A percentile compares a stretch with the other conserved stretches of the same genome.
phyloP scores from a whole-genome alignment of 345 rosid genomes.

The Rhodamnia rubescens region DNA sequence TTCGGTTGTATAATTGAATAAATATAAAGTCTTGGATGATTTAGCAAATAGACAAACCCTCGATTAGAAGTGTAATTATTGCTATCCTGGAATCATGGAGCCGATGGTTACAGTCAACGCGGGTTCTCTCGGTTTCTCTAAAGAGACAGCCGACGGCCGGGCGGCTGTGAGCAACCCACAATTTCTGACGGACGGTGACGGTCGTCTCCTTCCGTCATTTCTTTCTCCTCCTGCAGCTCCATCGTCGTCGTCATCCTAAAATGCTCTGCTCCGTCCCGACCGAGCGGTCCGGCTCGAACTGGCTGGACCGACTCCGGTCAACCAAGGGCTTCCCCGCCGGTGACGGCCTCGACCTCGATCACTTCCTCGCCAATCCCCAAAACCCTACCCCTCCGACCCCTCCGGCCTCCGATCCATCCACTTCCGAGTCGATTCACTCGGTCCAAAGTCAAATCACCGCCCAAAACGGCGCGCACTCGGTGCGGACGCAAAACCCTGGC shows the following conservation, averaged over 20 bases:
- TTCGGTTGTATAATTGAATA: background rate
- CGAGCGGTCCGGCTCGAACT: slow-evolving; percentile 50
- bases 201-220: background rate
- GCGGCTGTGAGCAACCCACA: background rate
- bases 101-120: background rate
- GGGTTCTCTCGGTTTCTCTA: background rate
- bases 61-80: background rate
- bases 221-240: background rate
- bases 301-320: slow-evolving; percentile 87
- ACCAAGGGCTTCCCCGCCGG: slow-evolving; percentile 59
- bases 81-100: background rate
- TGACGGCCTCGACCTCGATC: slow-evolving; percentile 51
- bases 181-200: background rate
- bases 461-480: background rate
- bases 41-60: background rate
- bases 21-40: background rate
- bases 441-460: background rate
- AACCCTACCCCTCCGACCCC: slow-evolving; percentile 9
- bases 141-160: background rate
- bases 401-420: slow-evolving; percentile 22
- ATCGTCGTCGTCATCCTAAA: background rate
- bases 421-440: slow-evolving; percentile 30
- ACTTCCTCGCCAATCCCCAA: slow-evolving; percentile 30
- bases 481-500: background rate
- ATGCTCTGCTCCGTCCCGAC: slow-evolving; percentile 61